phyloP scores from a whole-genome alignment of 306 rosid genomes.

The Hippophae tibetana region DNA sequence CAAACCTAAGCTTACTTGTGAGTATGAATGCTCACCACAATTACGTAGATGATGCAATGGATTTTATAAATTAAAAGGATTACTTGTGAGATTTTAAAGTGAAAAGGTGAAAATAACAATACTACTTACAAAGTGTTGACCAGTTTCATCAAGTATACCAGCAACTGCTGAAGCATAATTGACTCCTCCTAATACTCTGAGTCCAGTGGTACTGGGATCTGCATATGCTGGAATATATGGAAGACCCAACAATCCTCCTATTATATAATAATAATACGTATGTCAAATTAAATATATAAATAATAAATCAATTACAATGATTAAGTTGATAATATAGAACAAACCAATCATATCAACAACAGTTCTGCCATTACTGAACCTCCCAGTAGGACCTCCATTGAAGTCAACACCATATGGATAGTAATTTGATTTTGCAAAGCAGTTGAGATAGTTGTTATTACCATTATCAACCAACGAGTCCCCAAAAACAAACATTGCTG shows the following conservation, averaged over 20 bases:
- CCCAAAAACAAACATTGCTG: constrained; percentile 77
- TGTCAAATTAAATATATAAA: not conserved
- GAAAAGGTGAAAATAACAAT: not conserved
- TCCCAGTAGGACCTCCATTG: constrained; percentile 46
- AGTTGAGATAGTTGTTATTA: constrained; percentile 52
- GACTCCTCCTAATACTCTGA: constrained; percentile 44
- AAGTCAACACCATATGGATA: constrained; percentile 70
- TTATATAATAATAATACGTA: not conserved
- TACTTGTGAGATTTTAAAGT: not conserved
- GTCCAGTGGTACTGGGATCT: constrained; percentile 40
- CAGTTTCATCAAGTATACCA: constrained; percentile 76
- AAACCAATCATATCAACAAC: constrained; percentile 52
- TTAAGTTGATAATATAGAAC: not conserved
- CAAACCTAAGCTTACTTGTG: no score
- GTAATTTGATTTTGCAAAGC: constrained; percentile 52
- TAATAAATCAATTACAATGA: not conserved
- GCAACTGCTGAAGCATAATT: constrained; percentile 71
- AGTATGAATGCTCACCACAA: no score
- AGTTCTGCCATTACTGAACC: constrained; percentile 72
- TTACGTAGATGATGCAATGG: no score
- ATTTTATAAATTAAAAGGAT: not conserved
- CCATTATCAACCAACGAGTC: constrained; percentile 85
- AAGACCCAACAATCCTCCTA: constrained; percentile 60
- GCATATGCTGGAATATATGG: constrained; percentile 56
- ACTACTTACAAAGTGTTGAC: constrained; percentile 46